These are phyloP conservation scores for Carex cristatella DNA, from an alignment of 176 grass and related monocot species.

Conservation along the genomic window DNA sequence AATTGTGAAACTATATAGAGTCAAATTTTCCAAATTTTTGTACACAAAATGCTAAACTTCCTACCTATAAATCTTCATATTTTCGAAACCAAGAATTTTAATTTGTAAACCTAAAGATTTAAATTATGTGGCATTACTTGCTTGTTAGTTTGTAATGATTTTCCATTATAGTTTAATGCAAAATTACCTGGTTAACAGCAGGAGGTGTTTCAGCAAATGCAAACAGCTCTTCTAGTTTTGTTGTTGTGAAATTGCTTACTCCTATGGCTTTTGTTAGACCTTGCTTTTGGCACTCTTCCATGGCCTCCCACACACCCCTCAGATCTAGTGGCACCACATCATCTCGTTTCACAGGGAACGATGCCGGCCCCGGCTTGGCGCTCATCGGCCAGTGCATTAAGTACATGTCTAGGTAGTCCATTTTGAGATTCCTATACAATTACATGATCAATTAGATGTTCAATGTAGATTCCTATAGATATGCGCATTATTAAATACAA, in stretches of 20 bases:
- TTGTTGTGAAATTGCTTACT: conserved; percentile 71
- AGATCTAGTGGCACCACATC: conserved; percentile 40
- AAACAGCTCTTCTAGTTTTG: conserved; percentile 32
- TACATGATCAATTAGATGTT: neutral
- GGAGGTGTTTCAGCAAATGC: conserved; percentile 28
- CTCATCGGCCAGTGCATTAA: conserved; percentile 60
- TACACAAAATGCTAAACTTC: no score
- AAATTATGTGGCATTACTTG: neutral
- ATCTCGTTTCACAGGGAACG: conserved; percentile 18
- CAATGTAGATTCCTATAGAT: no score
- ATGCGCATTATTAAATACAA: no score
- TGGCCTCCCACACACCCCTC: conserved; percentile 42
- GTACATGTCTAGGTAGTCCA: conserved; percentile 72
- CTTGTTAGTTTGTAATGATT: neutral
- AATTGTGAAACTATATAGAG: no score
- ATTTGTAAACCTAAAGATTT: no score
- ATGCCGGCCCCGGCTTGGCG: conserved; percentile 3
- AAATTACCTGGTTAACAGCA: conserved; percentile 36
- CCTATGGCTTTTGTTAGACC: conserved; percentile 50
- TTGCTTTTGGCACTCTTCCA: conserved; percentile 56
- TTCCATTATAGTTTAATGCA: no score
- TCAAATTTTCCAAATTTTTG: no score
- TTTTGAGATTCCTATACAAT: conserved; percentile 33
- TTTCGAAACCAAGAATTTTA: no score
- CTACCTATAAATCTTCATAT: no score